A percentile compares a stretch with the other conserved stretches of the same genome.
These are phyloP conservation scores for Xylaria sp. DNA, from an alignment of 2,329 filamentous ascomycete species.

Conservation along the genomic window DNA sequence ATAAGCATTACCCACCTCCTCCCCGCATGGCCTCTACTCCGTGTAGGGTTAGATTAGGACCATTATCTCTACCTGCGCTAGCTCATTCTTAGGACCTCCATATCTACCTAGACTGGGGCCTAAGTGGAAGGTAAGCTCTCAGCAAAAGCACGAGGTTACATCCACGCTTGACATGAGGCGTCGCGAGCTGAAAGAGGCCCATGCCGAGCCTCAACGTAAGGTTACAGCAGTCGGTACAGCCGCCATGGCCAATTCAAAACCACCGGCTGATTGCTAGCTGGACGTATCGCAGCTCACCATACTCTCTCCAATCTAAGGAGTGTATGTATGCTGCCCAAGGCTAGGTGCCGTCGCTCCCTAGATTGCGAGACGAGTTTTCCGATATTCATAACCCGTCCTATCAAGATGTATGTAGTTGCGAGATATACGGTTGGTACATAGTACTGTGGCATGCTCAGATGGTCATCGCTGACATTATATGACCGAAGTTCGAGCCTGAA, in stretches of 20 bases:
- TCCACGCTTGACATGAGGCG: constrained; percentile 25
- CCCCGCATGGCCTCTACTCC: constrained; percentile 14
- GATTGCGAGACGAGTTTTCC: too few relatives aligned
- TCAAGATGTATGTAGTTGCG: background rate
- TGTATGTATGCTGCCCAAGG: background rate
- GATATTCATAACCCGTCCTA: background rate
- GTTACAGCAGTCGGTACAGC: constrained; percentile 25
- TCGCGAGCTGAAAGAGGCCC: constrained; percentile 26
- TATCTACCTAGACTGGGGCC: background rate
- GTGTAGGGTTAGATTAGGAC: background rate
- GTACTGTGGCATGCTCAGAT: too few relatives aligned
- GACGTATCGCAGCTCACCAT: background rate
- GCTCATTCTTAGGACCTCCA: background rate
- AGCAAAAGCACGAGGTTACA: constrained; percentile 32
- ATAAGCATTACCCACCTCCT: constrained; percentile 1
- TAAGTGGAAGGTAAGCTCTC: constrained; percentile 3
- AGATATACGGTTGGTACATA: background rate
- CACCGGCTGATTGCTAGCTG: background rate
- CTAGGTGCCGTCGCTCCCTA: background rate
- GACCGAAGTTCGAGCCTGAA: background rate
- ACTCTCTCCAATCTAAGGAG: background rate
- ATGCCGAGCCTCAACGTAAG: constrained; percentile 35
- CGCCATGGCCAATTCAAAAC: constrained; percentile 1
- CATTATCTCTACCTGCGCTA: background rate
- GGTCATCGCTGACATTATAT: too few relatives aligned